Base-by-base conservation (phyloP, 2,329 filamentous ascomycete species). In the Hypoxylon sp. region DNA sequence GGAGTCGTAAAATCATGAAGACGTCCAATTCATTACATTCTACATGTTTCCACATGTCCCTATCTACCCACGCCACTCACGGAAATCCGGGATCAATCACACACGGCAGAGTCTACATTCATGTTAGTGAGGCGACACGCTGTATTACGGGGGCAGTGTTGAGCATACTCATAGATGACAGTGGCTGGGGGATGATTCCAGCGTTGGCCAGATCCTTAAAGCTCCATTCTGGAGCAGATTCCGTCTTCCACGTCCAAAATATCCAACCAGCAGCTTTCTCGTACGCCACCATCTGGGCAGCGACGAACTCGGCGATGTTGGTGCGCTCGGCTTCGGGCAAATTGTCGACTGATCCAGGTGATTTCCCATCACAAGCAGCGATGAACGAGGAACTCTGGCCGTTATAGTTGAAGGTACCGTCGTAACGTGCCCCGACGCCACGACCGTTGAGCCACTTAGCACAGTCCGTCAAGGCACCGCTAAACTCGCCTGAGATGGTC, bases 181-280 rank as follows among this genome's bases (percentile, higher is more conserved):
- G 44, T 4, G 62, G 58, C 26, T 62, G 51, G 2, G 60, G 59
- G 32, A 70, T 63, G 34, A 70, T 41, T 7, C 65, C 62, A 15
- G 55, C 65, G 19, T 68, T 63, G 15, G 59, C 55, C 54, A 68
- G 39, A 26, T 59, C 79, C 73, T 88, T 83, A 79, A 89, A 91
- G 74, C 89, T 91, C 90, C 91, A 93, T 77, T 93, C 91, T 37
- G 84, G 81, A n/a, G 88, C 87, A 50, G 77, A 82, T 77, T 93
- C 91, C 11, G 90, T 92, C 74, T 88, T 82, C 91, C 91, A 93
- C 4, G 90, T 92, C 91, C 91, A 93, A 74, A 93, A 93, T 71
- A 93, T 91, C 91, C 91, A 93, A 22, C 91, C 91, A 86, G 88
- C 90, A 0, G 87, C 88, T 22, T 85, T 82, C 76, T 92, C 90